Evolutionary conservation across 352 stramenopile genomes (phyloP).

Genomic region (Phytophthora macrochlamydospora): DNA sequence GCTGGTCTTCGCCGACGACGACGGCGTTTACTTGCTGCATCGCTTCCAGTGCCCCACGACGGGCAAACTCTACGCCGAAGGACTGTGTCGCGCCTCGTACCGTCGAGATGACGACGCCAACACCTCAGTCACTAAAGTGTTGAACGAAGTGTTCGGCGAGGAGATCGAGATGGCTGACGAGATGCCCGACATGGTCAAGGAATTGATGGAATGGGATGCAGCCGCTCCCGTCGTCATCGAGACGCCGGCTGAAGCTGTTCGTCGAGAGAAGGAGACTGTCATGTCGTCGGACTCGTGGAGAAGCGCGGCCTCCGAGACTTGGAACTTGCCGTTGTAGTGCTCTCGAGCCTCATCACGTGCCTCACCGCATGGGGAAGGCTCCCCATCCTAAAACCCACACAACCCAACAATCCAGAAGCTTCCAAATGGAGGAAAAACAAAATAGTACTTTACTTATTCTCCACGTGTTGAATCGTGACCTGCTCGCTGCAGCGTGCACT

Average conservation of each 20-base stretch:
- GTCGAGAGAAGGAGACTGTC: slow-evolving; percentile 21
- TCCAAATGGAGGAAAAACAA: slow-evolving; percentile 5
- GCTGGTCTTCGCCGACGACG: slow-evolving; percentile 49
- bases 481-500: slow-evolving; percentile 37
- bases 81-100: slow-evolving; percentile 45
- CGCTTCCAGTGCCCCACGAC: slow-evolving; percentile 65
- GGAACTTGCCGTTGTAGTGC: slow-evolving; percentile 41
- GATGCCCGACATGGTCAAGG: slow-evolving; percentile 49
- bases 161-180: slow-evolving; percentile 16
- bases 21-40: slow-evolving; percentile 67
- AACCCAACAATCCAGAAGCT: slow-evolving; percentile 1
- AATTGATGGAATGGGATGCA: slow-evolving; percentile 53
- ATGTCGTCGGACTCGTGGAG: slow-evolving; percentile 1
- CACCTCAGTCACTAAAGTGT: slow-evolving; percentile 32
- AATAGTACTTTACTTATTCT: slow-evolving; percentile 41
- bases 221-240: slow-evolving; percentile 38
- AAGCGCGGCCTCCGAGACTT: slow-evolving; percentile 14
- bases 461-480: slow-evolving; percentile 19
- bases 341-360: not conserved
- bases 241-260: slow-evolving; percentile 13
- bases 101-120: slow-evolving; percentile 14
- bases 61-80: slow-evolving; percentile 65
- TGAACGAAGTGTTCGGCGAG: slow-evolving; percentile 34
- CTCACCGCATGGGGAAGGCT: slow-evolving; percentile 1
- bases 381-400: slow-evolving; percentile 3